Evolutionary conservation across 257 asterid species (phyloP), one percentile per base, ranked within the genome.

Genomic region (Thymus quinquecostatus): DNA sequence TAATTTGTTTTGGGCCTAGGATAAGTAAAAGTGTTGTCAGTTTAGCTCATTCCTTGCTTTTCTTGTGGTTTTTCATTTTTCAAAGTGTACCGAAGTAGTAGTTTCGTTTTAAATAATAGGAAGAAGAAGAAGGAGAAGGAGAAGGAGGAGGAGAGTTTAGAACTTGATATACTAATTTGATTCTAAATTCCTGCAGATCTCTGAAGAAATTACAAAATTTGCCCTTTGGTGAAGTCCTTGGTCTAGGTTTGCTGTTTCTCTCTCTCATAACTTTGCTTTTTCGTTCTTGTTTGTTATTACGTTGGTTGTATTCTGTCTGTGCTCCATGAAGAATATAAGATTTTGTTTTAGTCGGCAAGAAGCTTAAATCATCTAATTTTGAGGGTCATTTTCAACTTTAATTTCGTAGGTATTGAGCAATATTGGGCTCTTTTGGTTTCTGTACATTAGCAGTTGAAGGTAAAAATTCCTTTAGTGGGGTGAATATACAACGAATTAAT

Each of bases 111-210:
- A 48, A 11, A 53, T 48, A 49, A 36, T 63, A 11, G 6, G 10
- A 51, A 27, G 63, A 10, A 63, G 66, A 50, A 30, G 59, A 13
- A 13, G 41, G 7, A 38, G 4, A 38, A 38, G 41, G 45, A 21
- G 21, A 21, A 21, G 21, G 21, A 21, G 4, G 45, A 27, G 62
- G 8, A 64, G 73, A 56, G 78, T 49, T 69, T 61, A 28, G 51
- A 33, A 66, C 48, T 69, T 64, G 51, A 57, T 48, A 9, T 47
- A n/a, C 69, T 61, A 9, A 54, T 32, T n/a, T 10, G 21, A 36
- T 61, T 57, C 55, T 30, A 41, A 13, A 60, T 72, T 70, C 34
- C 61, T 79, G 78, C 82, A 82, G 84, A 82, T 82, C 80, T 66
- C 68, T 59, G 73, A 79, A 77, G 78, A 73, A 70, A 51, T 34